Conservation (phyloP, 2,329 filamentous ascomycete species). For the Scedosporium minutisporum region DNA sequence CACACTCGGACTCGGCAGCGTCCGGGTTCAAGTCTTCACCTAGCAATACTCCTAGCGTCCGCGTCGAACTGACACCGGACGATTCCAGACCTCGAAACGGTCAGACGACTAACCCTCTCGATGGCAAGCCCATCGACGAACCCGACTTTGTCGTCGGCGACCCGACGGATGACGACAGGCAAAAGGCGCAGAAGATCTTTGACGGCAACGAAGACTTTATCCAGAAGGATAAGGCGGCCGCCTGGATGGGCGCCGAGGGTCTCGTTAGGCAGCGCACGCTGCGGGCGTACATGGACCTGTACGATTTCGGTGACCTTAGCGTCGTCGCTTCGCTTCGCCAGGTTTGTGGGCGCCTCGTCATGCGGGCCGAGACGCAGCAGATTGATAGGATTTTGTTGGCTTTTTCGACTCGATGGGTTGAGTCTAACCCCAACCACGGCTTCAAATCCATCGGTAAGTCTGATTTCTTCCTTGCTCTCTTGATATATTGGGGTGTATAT, state of each 20-base stretch:
- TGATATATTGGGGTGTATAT: neutral
- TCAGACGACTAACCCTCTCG: conserved; percentile 21
- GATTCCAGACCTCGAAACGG: conserved; percentile 27
- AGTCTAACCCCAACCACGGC: conserved; percentile 84
- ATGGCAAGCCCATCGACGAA: conserved; percentile 41
- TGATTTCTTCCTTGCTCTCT: neutral
- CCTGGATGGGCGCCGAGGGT: conserved; percentile 77
- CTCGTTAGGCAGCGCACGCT: conserved; percentile 48
- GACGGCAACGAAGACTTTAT: conserved; percentile 78
- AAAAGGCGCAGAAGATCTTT: conserved; percentile 74
- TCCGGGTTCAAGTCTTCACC: conserved; percentile 29
- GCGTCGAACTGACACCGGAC: conserved; percentile 26
- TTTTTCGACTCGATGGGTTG: conserved; percentile 84
- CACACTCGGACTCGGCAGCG: conserved; percentile 25
- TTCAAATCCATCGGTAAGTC: conserved; percentile 76
- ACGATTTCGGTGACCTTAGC: conserved; percentile 74
- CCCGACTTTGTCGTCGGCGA: conserved; percentile 48
- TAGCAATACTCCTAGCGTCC: conserved; percentile 31
- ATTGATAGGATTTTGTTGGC: conserved; percentile 88
- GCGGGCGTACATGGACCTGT: conserved; percentile 82
- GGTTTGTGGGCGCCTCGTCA: conserved; percentile 69
- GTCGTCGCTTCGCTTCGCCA: conserved; percentile 69
- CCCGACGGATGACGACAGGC: conserved; percentile 58
- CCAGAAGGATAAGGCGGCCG: conserved; percentile 67
- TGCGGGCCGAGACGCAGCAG: conserved; percentile 91